Percentiles rank a stretch among this genome's conserved stretches.
These are phyloP conservation scores for Paramarasmius palmivorus DNA, from an alignment of 1,284 basidiomycete genomes.

Conservation along the genomic window DNA sequence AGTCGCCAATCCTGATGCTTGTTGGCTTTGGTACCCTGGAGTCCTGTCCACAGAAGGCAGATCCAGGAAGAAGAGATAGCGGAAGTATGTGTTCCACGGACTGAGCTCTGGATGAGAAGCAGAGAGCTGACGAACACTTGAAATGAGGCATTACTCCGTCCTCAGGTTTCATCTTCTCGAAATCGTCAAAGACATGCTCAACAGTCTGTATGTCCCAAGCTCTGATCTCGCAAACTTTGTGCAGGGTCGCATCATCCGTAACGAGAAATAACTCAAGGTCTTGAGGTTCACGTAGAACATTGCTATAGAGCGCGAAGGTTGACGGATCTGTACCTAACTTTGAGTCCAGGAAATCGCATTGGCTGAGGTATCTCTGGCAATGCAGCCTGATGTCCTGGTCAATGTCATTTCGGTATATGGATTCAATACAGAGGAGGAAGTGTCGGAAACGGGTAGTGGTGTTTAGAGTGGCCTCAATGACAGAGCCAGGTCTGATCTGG, in stretches of 20 bases:
- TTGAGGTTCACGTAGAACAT: background rate
- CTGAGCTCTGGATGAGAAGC: background rate
- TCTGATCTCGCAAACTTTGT: background rate
- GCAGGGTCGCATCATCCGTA: background rate
- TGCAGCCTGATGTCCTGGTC: background rate
- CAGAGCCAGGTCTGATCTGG: background rate
- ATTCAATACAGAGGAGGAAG: background rate
- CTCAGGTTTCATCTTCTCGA: background rate
- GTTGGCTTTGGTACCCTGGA: background rate
- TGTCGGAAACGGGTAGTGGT: background rate
- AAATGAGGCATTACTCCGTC: background rate
- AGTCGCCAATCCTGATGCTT: background rate
- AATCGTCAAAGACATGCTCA: background rate
- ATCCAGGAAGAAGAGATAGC: background rate
- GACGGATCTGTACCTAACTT: background rate
- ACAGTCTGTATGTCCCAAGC: background rate
- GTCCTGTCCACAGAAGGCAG: background rate
- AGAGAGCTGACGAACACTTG: background rate
- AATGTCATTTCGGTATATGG: background rate
- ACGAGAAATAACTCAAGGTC: background rate
- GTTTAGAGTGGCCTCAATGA: background rate
- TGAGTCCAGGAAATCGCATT: background rate
- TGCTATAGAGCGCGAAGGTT: background rate
- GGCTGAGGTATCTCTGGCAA: slow-evolving; percentile 2
- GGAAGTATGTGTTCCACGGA: too few species aligned